Percentiles rank a stretch among this genome's conserved stretches.
Evolutionary conservation across 768 basidiomycete species (phyloP).

Genomic region (Pleurotus citrinopileatus): DNA sequence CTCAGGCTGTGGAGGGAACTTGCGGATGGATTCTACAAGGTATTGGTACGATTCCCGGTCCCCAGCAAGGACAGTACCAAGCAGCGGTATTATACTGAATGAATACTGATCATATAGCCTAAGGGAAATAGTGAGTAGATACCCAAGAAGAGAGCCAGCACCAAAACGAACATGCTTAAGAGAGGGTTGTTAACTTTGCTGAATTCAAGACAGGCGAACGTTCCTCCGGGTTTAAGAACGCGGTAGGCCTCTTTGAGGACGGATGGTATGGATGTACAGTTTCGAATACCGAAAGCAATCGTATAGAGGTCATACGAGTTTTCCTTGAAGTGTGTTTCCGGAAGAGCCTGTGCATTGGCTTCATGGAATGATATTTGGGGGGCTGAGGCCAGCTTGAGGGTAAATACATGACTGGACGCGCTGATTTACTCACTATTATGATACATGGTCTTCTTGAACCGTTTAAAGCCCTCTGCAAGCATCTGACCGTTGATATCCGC

Average conservation of each 20-base stretch:
- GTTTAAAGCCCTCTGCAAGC: slow-evolving; percentile 86
- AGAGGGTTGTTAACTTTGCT: slow-evolving; percentile 89
- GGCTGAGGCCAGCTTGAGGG: slow-evolving; percentile 42
- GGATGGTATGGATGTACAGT: slow-evolving; percentile 89
- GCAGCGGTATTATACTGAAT: slow-evolving; percentile 89
- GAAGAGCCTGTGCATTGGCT: slow-evolving; percentile 86
- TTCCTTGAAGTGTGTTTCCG: slow-evolving; percentile 62
- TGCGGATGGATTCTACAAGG: slow-evolving; percentile 94
- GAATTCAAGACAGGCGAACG: slow-evolving; percentile 95
- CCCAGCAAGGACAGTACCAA: slow-evolving; percentile 95
- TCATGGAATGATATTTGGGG: slow-evolving; percentile 92
- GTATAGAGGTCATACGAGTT: slow-evolving; percentile 95
- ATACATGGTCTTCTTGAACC: slow-evolving; percentile 98
- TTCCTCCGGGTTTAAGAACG: slow-evolving; percentile 94
- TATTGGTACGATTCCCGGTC: slow-evolving; percentile 97
- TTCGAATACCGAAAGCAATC: slow-evolving; percentile 97
- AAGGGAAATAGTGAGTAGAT: slow-evolving; percentile 13
- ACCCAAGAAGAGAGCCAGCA: not conserved
- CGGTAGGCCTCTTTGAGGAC: slow-evolving; percentile 89
- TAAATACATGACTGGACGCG: not conserved
- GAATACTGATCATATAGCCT: slow-evolving; percentile 96
- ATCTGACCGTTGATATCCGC: slow-evolving; percentile 96
- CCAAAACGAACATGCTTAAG: slow-evolving; percentile 68
- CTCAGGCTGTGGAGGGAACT: slow-evolving; percentile 84
- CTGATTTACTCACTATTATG: slow-evolving; percentile 72